Evolutionary conservation across 129 eudicot species (phyloP).

Genomic region (Flaveria robusta): DNA sequence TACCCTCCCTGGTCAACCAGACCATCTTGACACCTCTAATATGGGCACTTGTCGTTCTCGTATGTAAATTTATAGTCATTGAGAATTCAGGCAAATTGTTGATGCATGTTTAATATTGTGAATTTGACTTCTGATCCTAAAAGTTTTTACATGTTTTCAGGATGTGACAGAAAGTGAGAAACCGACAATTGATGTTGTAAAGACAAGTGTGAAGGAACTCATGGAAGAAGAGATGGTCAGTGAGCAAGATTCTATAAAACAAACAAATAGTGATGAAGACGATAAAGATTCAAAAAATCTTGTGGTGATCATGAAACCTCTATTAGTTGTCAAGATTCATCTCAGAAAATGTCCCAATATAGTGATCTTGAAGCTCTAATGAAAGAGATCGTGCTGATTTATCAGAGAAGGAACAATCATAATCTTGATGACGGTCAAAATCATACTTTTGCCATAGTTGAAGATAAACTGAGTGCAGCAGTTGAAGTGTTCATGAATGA

Average conservation of each 20-base stretch:
- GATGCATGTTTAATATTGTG: neutral
- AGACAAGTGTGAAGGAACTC: slow-evolving; percentile 80
- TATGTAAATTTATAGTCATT: neutral
- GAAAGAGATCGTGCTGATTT: slow-evolving; percentile 60
- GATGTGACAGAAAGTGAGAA: slow-evolving; percentile 40
- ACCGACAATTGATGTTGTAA: slow-evolving; percentile 32
- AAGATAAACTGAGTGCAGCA: slow-evolving; percentile 64
- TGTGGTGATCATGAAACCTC: slow-evolving; percentile 45
- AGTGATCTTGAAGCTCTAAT: slow-evolving; percentile 56
- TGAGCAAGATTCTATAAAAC: slow-evolving; percentile 50
- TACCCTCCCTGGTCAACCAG: neutral
- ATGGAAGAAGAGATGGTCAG: slow-evolving; percentile 89
- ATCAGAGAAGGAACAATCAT: slow-evolving; percentile 38
- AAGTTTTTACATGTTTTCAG: slow-evolving; percentile 36
- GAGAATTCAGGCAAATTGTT: neutral
- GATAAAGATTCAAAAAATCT: slow-evolving; percentile 30
- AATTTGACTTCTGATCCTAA: slow-evolving; percentile 1
- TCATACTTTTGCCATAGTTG: slow-evolving; percentile 36
- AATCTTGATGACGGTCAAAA: slow-evolving; percentile 34
- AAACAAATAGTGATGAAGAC: slow-evolving; percentile 13
- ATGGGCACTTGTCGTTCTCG: neutral
- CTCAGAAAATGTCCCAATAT: slow-evolving; percentile 41
- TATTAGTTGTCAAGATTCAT: slow-evolving; percentile 23
- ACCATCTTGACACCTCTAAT: neutral
- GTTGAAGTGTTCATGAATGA: slow-evolving; percentile 60